Evolutionary conservation across 441 rosid genomes (phyloP), one percentile per base, ranked within the genome.

Genomic region (Populus hybrid): DNA sequence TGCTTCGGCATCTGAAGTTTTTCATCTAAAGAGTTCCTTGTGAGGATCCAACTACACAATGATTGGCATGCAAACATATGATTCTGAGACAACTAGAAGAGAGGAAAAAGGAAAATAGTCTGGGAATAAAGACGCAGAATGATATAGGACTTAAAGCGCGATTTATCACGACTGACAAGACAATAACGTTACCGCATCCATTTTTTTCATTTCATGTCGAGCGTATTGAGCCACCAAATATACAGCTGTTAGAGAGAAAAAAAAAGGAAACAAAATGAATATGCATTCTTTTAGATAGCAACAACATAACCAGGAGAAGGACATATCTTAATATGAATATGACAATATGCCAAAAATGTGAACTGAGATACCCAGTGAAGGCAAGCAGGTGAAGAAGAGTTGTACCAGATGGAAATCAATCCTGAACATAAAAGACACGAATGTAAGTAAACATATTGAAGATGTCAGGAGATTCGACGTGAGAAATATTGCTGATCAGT

Each of bases 321-420:
- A 72, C 30, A 74, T 50, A 69, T 70, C 20, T 50, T 81, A 79
- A 53, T 80, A 0, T 67, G 32, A 70, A 75, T 18, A 70, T 0
- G 28, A 36, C 59, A 46, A 78, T 16, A 66, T 66, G 81, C 70
- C 12, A 71, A 35, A 75, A 50, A 68, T 59, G 78, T 53, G 65
- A 75, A 78, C 68, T 77, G 65, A 73, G 68, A 81, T 93, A 95
- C 98, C 98, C 80, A 95, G 70, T 69, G 98, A 91, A 77, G 99
- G 99, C 93, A 95, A 75, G 90, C 94, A 93, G 82, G 83, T 93
- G 83, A 95, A 93, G 87, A 93, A 93, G 82, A 95, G 88, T 67
- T 95, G 97, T 82, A 95, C 96, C 82, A 92, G 89, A 87, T 95
- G 99, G 84, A 94, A 93, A 79, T 93, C 99, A 70, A 92, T 24